Percentiles rank a stretch among this genome's conserved stretches.
These are phyloP conservation scores for Ascochyta clinopodiicola DNA, from an alignment of 2,329 filamentous ascomycete species.

Conservation along the genomic window DNA sequence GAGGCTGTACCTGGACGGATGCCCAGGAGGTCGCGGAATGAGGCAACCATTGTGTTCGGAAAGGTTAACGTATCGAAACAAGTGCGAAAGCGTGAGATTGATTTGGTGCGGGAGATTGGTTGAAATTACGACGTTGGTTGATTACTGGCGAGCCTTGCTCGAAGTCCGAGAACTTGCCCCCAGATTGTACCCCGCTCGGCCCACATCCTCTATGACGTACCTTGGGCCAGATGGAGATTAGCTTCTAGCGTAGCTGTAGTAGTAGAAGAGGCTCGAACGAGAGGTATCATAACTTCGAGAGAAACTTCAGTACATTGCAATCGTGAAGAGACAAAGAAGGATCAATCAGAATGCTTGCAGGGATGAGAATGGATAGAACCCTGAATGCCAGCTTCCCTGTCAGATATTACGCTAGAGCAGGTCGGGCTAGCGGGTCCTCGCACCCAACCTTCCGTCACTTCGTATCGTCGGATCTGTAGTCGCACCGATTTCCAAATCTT, in stretches of 20 bases:
- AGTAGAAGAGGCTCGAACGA: background rate
- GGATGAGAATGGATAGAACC: background rate
- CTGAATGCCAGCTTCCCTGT: background rate
- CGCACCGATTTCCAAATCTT: too few relatives aligned
- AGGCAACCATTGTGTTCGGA: constrained; percentile 25
- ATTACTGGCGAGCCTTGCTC: constrained; percentile 1
- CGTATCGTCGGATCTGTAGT: background rate
- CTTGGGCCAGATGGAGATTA: constrained; percentile 6
- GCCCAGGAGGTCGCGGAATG: constrained; percentile 63
- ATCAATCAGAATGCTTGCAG: background rate
- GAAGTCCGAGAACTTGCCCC: background rate
- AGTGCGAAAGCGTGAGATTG: background rate
- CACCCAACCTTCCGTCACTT: background rate
- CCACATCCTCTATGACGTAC: constrained; percentile 11
- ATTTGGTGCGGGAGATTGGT: background rate
- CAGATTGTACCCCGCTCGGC: constrained; percentile 13
- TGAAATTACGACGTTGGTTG: background rate
- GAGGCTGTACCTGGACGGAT: constrained; percentile 63
- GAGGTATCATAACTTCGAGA: background rate
- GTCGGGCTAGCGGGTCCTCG: background rate
- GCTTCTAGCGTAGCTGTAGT: background rate
- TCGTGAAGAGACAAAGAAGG: background rate
- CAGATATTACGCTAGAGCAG: background rate
- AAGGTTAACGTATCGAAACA: background rate
- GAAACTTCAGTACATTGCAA: too few relatives aligned